Base-by-base conservation (phyloP, 805 yeast species). In the Zygosaccharomyces lentus region DNA sequence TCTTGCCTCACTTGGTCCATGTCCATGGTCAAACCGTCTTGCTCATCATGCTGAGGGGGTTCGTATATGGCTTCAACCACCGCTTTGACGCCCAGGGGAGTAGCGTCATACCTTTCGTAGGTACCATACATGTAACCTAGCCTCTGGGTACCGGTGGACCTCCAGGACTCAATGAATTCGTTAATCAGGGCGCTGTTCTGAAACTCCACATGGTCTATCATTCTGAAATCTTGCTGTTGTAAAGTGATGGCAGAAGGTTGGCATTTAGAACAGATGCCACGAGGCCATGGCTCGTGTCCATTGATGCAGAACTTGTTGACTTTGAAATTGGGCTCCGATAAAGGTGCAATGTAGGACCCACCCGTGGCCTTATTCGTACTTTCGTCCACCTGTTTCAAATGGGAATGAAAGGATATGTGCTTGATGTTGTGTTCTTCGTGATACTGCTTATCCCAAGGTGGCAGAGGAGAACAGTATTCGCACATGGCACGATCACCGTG, bases 131-230 rank as follows among this genome's bases (percentile, higher is more conserved):
- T 67, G 48, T 84, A 73, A 0, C 96, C 99, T 46, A 84, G 74
- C 57, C 99, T 77, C 68, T 93, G 99, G 16, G 78, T 70, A 2
- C 96, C 98, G 0, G 95, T 77, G 43, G 72, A 70, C 66, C 99
- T 81, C 99, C 99, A 93, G 17, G 85, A 71, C 54, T 93, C 95
- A 46, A 93, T 87, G 65, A 93, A 93, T 30, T 76, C 72, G 64
- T 93, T 87, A 44, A 93, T 78, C 21, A 89, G 75, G 9, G 73
- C 71, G 43, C 89, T 79, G 48, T 79, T 80, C 19, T 87, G 80
- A 64, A 90, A 87, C 64, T 93, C 99, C 25, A 93, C 93, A 68
- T 93, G 98, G 64, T 93, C 99, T 24, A 95, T 96, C 96, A 93
- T 87, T 57, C 99, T 77, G 65, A 87, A 93, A 29, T 75, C 71